Evolutionary conservation across 2,329 filamentous ascomycete species (phyloP).

Genomic region (Colletotrichum abscissum): DNA sequence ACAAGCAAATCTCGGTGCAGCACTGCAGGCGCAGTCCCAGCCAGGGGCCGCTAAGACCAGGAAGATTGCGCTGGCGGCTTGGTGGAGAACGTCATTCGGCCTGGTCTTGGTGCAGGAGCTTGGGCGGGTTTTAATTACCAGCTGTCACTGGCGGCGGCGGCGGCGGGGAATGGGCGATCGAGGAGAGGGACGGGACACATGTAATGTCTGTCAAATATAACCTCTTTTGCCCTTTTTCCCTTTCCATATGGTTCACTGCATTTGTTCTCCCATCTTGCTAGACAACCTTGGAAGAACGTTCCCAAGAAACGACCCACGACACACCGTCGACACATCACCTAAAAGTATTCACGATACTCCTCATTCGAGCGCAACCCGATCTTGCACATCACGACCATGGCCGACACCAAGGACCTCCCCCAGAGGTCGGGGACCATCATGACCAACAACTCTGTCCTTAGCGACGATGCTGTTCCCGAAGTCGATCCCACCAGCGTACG

Average conservation of each 20-base stretch:
- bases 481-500: constrained; percentile 68
- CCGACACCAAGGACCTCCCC: constrained; percentile 50
- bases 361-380: constrained; percentile 2
- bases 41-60: constrained; percentile 28
- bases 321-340: not conserved
- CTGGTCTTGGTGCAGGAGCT: constrained; percentile 27
- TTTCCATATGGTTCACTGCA: not conserved
- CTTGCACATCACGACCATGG: constrained; percentile 45
- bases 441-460: constrained; percentile 36
- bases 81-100: constrained; percentile 35
- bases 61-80: constrained; percentile 9
- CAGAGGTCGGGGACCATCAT: constrained; percentile 57
- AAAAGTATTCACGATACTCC: not conserved
- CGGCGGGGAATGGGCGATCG: not conserved
- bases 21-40: not conserved
- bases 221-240: not conserved
- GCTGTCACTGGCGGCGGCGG: constrained; percentile 28
- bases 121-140: constrained; percentile 30
- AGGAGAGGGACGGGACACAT: constrained; percentile 2
- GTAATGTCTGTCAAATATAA: constrained; percentile 22
- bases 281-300: not conserved
- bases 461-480: constrained; percentile 69
- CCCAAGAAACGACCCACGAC: not conserved
- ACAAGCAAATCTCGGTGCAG: constrained; percentile 11
- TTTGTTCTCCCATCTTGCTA: not conserved